These are phyloP conservation scores for Theileria annulata DNA, from an alignment of 169 alveolate genomes.

Conservation along the genomic window DNA sequence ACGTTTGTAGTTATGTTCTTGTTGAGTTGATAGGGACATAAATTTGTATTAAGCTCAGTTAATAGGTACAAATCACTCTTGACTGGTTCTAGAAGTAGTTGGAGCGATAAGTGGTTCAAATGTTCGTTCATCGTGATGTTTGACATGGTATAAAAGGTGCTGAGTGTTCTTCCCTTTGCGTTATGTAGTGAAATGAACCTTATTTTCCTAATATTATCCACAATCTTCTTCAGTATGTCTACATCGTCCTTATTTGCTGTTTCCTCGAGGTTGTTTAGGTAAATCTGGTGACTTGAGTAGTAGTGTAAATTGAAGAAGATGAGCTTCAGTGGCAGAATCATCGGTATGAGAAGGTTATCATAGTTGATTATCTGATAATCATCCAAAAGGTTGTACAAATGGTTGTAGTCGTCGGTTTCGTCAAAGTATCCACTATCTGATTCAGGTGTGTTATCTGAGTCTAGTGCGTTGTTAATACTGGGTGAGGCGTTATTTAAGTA, in stretches of 20 bases:
- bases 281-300: conserved; percentile 30
- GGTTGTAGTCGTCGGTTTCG: conserved; percentile 12
- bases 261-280: conserved; percentile 21
- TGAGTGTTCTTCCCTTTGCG: conserved; percentile 43
- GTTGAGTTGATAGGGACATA: conserved; percentile 27
- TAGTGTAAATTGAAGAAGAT: conserved; percentile 28
- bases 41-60: conserved; percentile 38
- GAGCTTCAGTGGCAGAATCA: conserved; percentile 39
- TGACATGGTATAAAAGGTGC: conserved; percentile 43
- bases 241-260: background rate
- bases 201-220: conserved; percentile 28
- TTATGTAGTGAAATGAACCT: conserved; percentile 40
- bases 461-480: background rate
- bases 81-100: conserved; percentile 42
- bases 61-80: conserved; percentile 46
- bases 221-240: conserved; percentile 8
- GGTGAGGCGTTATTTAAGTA: background rate
- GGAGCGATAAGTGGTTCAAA: conserved; percentile 22
- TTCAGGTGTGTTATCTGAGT: background rate
- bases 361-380: conserved; percentile 8
- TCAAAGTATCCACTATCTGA: background rate
- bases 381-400: conserved; percentile 5
- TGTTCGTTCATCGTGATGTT: conserved; percentile 43
- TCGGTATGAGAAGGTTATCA: conserved; percentile 25
- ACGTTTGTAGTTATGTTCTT: conserved; percentile 23